These are phyloP conservation scores for Akanthomyces uredinophilus DNA, from an alignment of 2,329 filamentous ascomycete species.

Conservation along the genomic window DNA sequence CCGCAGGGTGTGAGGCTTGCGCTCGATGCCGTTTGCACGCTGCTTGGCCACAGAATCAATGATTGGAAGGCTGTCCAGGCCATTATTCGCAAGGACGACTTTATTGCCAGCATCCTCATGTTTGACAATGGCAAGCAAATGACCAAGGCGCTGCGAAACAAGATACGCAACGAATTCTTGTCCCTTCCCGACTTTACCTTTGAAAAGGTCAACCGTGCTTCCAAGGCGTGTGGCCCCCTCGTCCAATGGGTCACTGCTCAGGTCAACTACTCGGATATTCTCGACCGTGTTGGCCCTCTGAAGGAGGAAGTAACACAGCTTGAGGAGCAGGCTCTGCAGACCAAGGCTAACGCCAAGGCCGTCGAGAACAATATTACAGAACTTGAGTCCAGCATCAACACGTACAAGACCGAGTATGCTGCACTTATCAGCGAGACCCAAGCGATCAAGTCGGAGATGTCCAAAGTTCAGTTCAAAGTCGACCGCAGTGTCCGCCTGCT, in stretches of 20 bases:
- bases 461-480: slow-evolving; percentile 93
- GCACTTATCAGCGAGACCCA: slow-evolving; percentile 94
- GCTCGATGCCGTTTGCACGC: slow-evolving; percentile 90
- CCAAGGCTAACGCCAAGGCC: slow-evolving; percentile 86
- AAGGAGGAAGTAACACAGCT: slow-evolving; percentile 83
- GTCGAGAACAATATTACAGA: slow-evolving; percentile 81
- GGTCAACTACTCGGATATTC: slow-evolving; percentile 95
- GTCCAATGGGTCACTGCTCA: slow-evolving; percentile 97
- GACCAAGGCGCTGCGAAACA: slow-evolving; percentile 73
- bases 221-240: slow-evolving; percentile 91
- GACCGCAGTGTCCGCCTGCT: slow-evolving; percentile 91
- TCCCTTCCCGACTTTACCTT: slow-evolving; percentile 94
- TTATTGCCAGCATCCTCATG: slow-evolving; percentile 95
- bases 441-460: slow-evolving; percentile 96
- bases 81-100: slow-evolving; percentile 87
- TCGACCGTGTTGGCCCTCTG: slow-evolving; percentile 88
- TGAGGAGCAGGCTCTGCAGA: slow-evolving; percentile 83
- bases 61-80: slow-evolving; percentile 90
- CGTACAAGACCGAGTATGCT: slow-evolving; percentile 94
- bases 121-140: slow-evolving; percentile 95
- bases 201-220: slow-evolving; percentile 91
- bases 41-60: slow-evolving; percentile 83
- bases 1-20: slow-evolving; percentile 87
- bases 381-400: slow-evolving; percentile 85
- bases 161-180: slow-evolving; percentile 90